Evolutionary conservation across 2,329 filamentous ascomycete genomes (phyloP), one percentile per base, ranked within the genome.

Genomic region (Pseudopyrenochaeta lycopersici): DNA sequence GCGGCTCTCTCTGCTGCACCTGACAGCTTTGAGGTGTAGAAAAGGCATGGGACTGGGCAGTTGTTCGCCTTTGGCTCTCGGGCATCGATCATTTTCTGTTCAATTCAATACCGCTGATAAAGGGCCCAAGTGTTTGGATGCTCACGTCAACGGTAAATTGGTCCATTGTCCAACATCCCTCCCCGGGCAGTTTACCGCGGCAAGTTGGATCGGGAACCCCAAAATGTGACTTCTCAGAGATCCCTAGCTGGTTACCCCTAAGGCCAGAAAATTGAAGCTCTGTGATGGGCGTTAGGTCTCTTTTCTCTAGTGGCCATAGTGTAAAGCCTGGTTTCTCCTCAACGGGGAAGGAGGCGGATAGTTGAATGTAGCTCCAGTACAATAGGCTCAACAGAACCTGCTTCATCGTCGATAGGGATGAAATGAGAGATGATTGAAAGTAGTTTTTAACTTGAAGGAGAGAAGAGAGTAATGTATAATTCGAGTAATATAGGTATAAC

Each of bases 281-380:
- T 38, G 38, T 12, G 23, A 44, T 6, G 38, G 27, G 3, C 5
- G 5, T 12, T 9, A 30, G 21, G 38, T 18, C 31, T 42, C 50
- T 48, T 38, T 44, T 48, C 44, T 35, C 49, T n/a, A 47, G 36
- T 38, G 44, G 38, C 50, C 50, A 53, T 48, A 30, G 44, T 39
- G 50, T 53, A 44, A 53, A 53, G 44, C 32, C 50, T 30, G 50
- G 39, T 27, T 21, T 48, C 21, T 53, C 50, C 27, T 53, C 45
- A 32, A 53, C 39, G 15, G 50, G 50, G 12, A 53, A 48, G 30
- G 50, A 48, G 23, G 38, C 31, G 31, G 44, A 48, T 23, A 35
- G 32, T 30, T 48, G 38, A 20, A 48, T 33, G 32, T 39, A 44
- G 31, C 30, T 53, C 31, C 39, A 48, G 30, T 23, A 33, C 15